Base-by-base conservation (phyloP, 2,329 filamentous ascomycete species). In the Diaporthe batatas region DNA sequence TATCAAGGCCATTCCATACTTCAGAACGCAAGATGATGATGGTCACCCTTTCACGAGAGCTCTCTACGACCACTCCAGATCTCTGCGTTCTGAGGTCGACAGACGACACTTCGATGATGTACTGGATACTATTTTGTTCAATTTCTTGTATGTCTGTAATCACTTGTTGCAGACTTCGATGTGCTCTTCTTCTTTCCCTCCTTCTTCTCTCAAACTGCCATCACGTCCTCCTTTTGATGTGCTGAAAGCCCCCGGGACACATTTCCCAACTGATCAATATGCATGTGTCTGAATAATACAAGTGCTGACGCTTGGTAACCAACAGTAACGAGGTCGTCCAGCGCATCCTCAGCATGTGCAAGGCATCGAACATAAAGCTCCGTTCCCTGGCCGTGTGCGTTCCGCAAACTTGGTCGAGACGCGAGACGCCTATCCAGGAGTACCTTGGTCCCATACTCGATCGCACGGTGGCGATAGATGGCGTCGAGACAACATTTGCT, bases 391-490 rank as follows among this genome's bases (percentile, higher is more conserved):
- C 44, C 21, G 10, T 70, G 16, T 70, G 68, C 18, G 10, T 70
- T 8, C 68, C 68, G 25, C 44, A 70, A 16, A 70, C 68, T 8
- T 62, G 68, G 68, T 70, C 68, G 12, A 49, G 54, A 18, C 68
- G 68, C 2, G 68, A 70, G 44, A 70, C 44, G 23, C 23, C 55
- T 3, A 70, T 70, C 11, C 68, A 70, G 39, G 29, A 70, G 14
- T 70, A 51, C 18, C 34, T 70, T 4, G 34, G 55, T 16, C 68
- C 68, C 10, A 70, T 70, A 10, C 32, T 70, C 23, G 68, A 70
- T 23, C 12, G 29, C 16, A 62, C 68, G 11, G 55, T 70, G 1
- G 11, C 47, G 29, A 36, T 23, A 3, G 23, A 49, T 1, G 7
- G 4, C 16, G 6, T 70, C 7, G 68, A 70, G 29, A 59, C 29